Conservation (phyloP, 805 yeast species). For the Zygoascus biomembranicola region DNA sequence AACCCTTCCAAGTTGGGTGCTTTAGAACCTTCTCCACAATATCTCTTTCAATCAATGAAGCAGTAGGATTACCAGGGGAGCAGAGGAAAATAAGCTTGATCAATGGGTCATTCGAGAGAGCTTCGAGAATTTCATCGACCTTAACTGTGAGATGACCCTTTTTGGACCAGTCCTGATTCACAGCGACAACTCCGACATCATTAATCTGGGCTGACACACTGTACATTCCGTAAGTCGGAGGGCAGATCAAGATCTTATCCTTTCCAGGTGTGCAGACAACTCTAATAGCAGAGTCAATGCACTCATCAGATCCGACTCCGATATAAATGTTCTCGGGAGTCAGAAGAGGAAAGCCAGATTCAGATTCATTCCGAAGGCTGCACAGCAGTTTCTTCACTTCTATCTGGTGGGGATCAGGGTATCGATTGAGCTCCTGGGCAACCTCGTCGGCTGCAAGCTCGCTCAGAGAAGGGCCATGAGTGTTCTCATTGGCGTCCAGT, state of each 20-base stretch:
- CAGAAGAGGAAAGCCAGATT: constrained; percentile 26
- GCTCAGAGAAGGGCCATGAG: constrained; percentile 75
- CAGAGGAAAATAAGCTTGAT: constrained; percentile 79
- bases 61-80: constrained; percentile 97
- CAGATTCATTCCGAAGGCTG: constrained; percentile 51
- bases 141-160: constrained; percentile 50
- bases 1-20: constrained; percentile 54
- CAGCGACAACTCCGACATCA: constrained; percentile 69
- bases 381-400: constrained; percentile 66
- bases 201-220: constrained; percentile 82
- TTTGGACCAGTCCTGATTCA: constrained; percentile 52
- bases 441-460: constrained; percentile 38
- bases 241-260: constrained; percentile 77
- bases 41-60: constrained; percentile 43
- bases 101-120: constrained; percentile 44
- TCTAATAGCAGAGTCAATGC: constrained; percentile 81
- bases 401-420: constrained; percentile 94
- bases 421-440: constrained; percentile 63
- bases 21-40: constrained; percentile 42
- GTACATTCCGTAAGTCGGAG: constrained; percentile 98
- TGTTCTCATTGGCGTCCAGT: constrained; percentile 93
- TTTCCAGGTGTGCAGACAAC: constrained; percentile 75
- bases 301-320: constrained; percentile 97
- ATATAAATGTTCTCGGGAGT: constrained; percentile 68
- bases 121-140: constrained; percentile 43